Evolutionary conservation across 208 protist species (phyloP).

Genomic region (Wallacemonas rigidus): DNA sequence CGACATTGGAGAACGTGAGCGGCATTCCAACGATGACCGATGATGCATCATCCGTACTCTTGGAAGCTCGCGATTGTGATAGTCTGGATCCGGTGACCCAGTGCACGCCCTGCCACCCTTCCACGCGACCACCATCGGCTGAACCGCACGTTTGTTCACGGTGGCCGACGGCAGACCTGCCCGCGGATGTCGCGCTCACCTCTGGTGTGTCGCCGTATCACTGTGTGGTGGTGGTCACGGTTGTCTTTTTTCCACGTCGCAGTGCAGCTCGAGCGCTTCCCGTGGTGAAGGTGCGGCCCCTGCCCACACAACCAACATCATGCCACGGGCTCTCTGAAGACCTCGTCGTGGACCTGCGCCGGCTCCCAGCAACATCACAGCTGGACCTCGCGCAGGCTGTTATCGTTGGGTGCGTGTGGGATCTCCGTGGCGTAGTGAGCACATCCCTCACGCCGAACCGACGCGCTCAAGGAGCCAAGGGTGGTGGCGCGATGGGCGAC

Average conservation of each 20-base stretch:
- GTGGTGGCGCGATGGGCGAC: no score
- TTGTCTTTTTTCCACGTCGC: slow-evolving; percentile 40
- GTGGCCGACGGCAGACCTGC: no score
- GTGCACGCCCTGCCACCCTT: no score
- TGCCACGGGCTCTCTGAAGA: background rate
- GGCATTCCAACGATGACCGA: background rate
- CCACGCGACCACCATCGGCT: no score
- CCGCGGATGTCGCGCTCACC: background rate
- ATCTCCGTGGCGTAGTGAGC: slow-evolving; percentile 11
- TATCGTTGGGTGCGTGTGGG: slow-evolving; percentile 10
- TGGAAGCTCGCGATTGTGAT: background rate
- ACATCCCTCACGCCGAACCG: slow-evolving; percentile 1
- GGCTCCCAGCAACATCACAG: background rate
- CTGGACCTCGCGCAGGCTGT: background rate
- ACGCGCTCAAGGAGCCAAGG: background rate
- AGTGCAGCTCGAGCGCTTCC: slow-evolving; percentile 23
- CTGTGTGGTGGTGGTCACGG: slow-evolving; percentile 37
- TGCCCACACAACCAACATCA: background rate
- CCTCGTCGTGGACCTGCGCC: slow-evolving; percentile 8
- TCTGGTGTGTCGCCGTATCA: slow-evolving; percentile 7
- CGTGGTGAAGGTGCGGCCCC: slow-evolving; percentile 32
- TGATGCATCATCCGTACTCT: background rate
- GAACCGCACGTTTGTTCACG: no score
- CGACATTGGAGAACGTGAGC: background rate
- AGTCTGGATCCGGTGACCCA: background rate